Evolutionary conservation across 805 yeast genomes (phyloP).

Genomic region (Yamadazyma ubonensis): DNA sequence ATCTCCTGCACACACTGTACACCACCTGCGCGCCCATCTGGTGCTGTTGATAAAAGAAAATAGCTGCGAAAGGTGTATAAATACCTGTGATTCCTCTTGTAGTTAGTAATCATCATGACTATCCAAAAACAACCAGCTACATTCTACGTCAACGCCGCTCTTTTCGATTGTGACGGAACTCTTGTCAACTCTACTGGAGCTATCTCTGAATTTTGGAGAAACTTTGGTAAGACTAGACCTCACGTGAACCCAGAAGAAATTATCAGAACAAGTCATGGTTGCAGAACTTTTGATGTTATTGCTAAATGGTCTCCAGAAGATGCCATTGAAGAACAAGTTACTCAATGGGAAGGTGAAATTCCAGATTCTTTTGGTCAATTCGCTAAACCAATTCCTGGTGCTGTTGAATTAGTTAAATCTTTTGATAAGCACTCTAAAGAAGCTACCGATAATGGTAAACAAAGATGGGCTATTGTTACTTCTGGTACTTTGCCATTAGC

Average conservation of each 20-base stretch:
- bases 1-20: not conserved
- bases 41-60: slow-evolving; percentile 7
- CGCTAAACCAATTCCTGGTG: slow-evolving; percentile 77
- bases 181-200: slow-evolving; percentile 80
- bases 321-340: slow-evolving; percentile 63
- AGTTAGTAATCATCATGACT: slow-evolving; percentile 24
- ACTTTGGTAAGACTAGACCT: slow-evolving; percentile 64
- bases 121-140: slow-evolving; percentile 41
- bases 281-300: slow-evolving; percentile 78
- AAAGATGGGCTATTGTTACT: slow-evolving; percentile 85
- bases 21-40: slow-evolving; percentile 3
- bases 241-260: slow-evolving; percentile 69
- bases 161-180: slow-evolving; percentile 88
- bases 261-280: slow-evolving; percentile 75
- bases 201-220: slow-evolving; percentile 80
- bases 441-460: slow-evolving; percentile 41
- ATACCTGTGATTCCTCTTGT: slow-evolving; percentile 4
- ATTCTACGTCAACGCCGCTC: slow-evolving; percentile 46
- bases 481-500: slow-evolving; percentile 80
- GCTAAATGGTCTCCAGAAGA: slow-evolving; percentile 72
- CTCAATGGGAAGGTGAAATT: slow-evolving; percentile 66
- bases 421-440: slow-evolving; percentile 49
- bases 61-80: slow-evolving; percentile 8
- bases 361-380: slow-evolving; percentile 70
- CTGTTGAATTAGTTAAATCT: slow-evolving; percentile 57